Evolutionary conservation across 169 alveolate species (phyloP).

Genomic region (Besnoitia besnoiti): DNA sequence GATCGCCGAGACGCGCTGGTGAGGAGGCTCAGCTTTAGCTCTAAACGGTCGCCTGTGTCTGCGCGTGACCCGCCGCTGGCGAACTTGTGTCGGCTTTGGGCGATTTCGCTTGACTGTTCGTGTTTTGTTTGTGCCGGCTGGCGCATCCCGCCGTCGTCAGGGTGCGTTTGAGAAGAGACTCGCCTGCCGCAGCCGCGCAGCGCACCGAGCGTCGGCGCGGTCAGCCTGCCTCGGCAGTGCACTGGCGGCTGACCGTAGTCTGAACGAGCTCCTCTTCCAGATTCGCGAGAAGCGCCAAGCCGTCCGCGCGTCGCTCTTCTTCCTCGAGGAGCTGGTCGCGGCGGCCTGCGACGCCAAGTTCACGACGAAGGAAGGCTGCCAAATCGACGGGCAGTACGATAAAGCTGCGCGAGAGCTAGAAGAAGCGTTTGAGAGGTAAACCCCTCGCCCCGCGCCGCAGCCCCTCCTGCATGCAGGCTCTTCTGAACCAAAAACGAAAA

Average conservation of each 20-base stretch:
- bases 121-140: not conserved
- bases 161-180: not conserved
- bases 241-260: not conserved
- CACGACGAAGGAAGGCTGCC: not conserved
- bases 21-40: too few relatives aligned
- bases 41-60: too few relatives aligned
- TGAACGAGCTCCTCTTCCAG: not conserved
- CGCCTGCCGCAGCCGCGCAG: not conserved
- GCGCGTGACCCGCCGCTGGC: too few relatives aligned
- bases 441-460: too few relatives aligned
- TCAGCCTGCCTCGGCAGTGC: not conserved
- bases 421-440: constrained; percentile 11
- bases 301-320: not conserved
- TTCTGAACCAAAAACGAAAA: too few relatives aligned
- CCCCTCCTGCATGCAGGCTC: too few relatives aligned
- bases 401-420: not conserved
- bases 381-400: not conserved
- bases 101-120: not conserved
- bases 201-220: not conserved
- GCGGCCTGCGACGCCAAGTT: constrained; percentile 11
- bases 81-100: too few relatives aligned
- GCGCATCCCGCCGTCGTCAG: not conserved
- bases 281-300: not conserved
- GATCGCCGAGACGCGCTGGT: not conserved
- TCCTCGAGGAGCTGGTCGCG: not conserved